These are phyloP conservation scores for Acanthamoeba quina DNA, from an alignment of 208 protist genomes.

Conservation along the genomic window DNA sequence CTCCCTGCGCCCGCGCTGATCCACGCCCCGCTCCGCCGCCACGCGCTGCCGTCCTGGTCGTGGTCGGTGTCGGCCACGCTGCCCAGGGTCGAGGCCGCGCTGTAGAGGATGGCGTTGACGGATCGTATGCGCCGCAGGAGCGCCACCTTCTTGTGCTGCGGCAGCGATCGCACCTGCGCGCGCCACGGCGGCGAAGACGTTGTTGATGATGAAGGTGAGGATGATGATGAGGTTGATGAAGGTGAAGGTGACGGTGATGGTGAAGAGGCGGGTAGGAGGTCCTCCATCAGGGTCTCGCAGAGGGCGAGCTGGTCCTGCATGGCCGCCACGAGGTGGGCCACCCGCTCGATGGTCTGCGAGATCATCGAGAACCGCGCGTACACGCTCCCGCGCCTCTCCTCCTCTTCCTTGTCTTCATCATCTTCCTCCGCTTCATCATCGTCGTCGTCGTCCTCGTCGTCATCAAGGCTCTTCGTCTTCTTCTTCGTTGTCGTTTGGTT, in stretches of 20 bases:
- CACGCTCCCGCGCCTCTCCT: not conserved
- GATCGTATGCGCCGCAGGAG: slow-evolving; percentile 10
- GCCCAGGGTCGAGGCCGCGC: not conserved
- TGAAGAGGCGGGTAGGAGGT: not conserved
- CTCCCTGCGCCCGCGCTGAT: not conserved
- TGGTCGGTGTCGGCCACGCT: not conserved
- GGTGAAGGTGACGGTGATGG: too few species aligned
- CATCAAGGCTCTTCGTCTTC: not conserved
- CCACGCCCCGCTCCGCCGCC: not conserved
- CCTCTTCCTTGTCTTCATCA: not conserved
- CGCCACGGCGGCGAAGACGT: not conserved
- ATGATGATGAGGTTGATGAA: not conserved
- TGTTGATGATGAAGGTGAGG: not conserved
- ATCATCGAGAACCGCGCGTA: slow-evolving; percentile 16
- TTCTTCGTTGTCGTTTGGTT: not conserved
- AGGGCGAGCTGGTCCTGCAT: not conserved
- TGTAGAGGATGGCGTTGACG: slow-evolving; percentile 29
- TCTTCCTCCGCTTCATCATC: not conserved
- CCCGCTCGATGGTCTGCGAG: slow-evolving; percentile 20
- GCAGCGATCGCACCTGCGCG: not conserved
- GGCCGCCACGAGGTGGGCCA: not conserved
- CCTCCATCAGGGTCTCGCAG: not conserved
- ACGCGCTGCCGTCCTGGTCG: not conserved
- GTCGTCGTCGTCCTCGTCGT: too few species aligned
- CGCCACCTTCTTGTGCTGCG: not conserved